Evolutionary conservation across 371 early-diverging fungal species (phyloP), one percentile per base, ranked within the genome.

Genomic region (Basidiobolus heterosporus): DNA sequence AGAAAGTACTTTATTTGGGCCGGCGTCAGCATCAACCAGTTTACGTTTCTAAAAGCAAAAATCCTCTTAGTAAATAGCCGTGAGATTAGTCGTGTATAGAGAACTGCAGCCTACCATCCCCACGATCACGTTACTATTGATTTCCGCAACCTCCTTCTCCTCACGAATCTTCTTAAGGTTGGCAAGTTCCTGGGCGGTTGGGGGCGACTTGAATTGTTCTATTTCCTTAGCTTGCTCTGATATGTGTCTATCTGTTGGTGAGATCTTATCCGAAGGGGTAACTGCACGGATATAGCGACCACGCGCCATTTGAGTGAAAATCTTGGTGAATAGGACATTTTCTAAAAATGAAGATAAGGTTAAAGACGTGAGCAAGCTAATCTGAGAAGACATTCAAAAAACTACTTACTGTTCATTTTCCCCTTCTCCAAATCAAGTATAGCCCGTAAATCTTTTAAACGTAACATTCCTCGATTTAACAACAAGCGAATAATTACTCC

Each of bases 101-200:
- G n/a, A n/a, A n/a, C n/a, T 20, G 11, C 13, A 0, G 44, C 58
- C 42, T 64, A 69, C 65, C 72, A 80, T 66, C 48, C 85, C 81
- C 46, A 75, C 62, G 2, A 70, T 66, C 22, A 55, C 60, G n/a
- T 24, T 46, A 19, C 58, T 62, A 13, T 64, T 60, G 46, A 66
- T 67, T 46, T 70, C 72, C 11, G 66, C 64, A n/a, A 71, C 68
- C 20, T 74, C 65, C 24, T 69, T 67, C 17, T 70, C 72, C 18
- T 54, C 61, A 14, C 78, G 66, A 23, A 56, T 54, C 17, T 46
- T 52, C 36, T 75, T 71, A 13, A 80, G 67, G 14, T 57, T 66
- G 21, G 65, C 57, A 36, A 78, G 48, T 47, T 84, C 80, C 56
- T 75, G 76, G 8, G 79, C 70, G 2, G 81, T 82, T 21, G 81